A percentile compares a stretch with the other conserved stretches of the same genome.
These are phyloP conservation scores for Candida sp. DNA, from an alignment of 1,139 yeast genomes.

Conservation along the genomic window DNA sequence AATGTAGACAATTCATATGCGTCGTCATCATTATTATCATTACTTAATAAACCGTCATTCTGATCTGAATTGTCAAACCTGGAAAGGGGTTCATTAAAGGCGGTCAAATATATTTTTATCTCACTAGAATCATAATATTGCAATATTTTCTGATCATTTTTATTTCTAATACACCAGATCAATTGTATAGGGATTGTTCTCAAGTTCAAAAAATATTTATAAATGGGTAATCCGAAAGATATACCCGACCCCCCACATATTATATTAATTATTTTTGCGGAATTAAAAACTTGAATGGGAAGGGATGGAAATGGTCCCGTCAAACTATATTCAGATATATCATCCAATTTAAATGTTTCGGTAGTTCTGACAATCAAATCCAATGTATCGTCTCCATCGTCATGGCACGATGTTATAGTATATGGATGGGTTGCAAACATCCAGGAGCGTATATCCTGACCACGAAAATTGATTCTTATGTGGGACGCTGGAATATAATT, in stretches of 20 bases:
- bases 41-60: constrained; percentile 8
- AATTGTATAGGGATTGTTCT: constrained; percentile 14
- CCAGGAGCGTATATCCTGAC: constrained; percentile 17
- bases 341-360: constrained; percentile 13
- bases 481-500: constrained; percentile 34
- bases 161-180: constrained; percentile 53
- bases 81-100: constrained; percentile 13
- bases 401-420: constrained; percentile 20
- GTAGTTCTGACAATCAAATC: constrained; percentile 22
- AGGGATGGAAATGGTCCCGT: constrained; percentile 29
- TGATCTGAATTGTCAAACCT: constrained; percentile 12
- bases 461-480: constrained; percentile 23
- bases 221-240: constrained; percentile 68
- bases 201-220: constrained; percentile 28
- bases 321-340: constrained; percentile 14
- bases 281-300: constrained; percentile 22
- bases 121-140: constrained; percentile 22
- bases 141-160: constrained; percentile 41
- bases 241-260: constrained; percentile 89
- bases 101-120: constrained; percentile 21
- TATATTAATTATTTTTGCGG: constrained; percentile 53
- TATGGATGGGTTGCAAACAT: constrained; percentile 39
- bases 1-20: constrained; percentile 16
- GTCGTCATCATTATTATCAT: constrained; percentile 3
- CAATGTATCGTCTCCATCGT: constrained; percentile 12